phyloP scores from a whole-genome alignment of 192 early-diverging fungal genomes.

The Coemansia umbellata region DNA sequence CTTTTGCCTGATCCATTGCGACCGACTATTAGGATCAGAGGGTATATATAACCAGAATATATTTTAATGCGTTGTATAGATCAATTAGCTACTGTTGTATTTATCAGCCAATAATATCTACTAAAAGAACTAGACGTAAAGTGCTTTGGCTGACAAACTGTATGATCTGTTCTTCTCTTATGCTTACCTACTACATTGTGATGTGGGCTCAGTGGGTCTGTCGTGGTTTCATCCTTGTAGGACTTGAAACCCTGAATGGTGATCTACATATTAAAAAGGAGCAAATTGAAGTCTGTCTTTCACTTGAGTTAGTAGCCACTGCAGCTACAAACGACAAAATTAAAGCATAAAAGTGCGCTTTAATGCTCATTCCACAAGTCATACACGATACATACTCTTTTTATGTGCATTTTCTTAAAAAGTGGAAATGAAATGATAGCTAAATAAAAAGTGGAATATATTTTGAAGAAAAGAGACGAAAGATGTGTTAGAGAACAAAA shows the following conservation, averaged over 20 bases:
- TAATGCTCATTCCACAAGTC: not conserved
- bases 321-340: too few relatives aligned
- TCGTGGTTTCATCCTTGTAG: conserved; percentile 94
- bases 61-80: not conserved
- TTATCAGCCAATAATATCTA: not conserved
- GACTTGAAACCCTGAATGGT: conserved; percentile 99
- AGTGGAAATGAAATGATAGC: too few relatives aligned
- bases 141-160: not conserved
- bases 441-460: too few relatives aligned
- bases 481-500: too few relatives aligned
- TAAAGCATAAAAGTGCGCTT: too few relatives aligned
- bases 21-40: conserved; percentile 71
- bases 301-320: too few relatives aligned
- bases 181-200: conserved; percentile 92
- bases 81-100: not conserved
- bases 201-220: conserved; percentile 85
- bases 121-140: not conserved
- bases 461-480: not conserved
- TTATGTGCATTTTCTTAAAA: conserved; percentile 39
- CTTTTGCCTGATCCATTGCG: conserved; percentile 97
- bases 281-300: not conserved
- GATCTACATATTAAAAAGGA: conserved; percentile 51
- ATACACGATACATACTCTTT: conserved; percentile 28
- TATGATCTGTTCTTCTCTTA: too few relatives aligned
- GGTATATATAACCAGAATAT: conserved; percentile 8